Evolutionary conservation across 305 asterid species (phyloP).

Genomic region (Salvia sclarea): DNA sequence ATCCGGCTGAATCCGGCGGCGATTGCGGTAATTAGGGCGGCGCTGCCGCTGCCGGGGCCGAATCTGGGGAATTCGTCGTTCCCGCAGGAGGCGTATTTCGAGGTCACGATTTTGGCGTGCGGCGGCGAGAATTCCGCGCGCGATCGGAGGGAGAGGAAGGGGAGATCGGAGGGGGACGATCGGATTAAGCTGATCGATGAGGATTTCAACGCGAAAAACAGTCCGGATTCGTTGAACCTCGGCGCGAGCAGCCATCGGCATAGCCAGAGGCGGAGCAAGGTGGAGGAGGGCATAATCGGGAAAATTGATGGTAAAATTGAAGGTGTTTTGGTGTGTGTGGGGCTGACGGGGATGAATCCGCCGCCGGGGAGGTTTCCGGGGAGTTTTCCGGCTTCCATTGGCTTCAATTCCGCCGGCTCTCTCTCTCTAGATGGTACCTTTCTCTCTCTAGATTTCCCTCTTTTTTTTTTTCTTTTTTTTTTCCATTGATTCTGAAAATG

Average conservation of each 20-base stretch:
- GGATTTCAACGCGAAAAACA: constrained; percentile 52
- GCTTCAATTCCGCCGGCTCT: constrained; percentile 71
- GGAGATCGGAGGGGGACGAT: constrained; percentile 66
- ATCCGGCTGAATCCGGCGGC: constrained; percentile 58
- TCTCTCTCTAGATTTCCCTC: not conserved
- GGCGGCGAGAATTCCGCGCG: constrained; percentile 17
- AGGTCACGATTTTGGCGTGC: constrained; percentile 54
- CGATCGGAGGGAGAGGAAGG: constrained; percentile 38
- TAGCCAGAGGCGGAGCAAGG: constrained; percentile 39
- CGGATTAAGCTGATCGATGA: constrained; percentile 60
- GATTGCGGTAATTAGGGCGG: constrained; percentile 51
- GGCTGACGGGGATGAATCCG: constrained; percentile 57
- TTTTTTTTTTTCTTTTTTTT: not conserved
- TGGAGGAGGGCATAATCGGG: constrained; percentile 40
- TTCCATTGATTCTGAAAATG: constrained; percentile 14
- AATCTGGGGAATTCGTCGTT: constrained; percentile 65
- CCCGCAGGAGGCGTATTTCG: constrained; percentile 93
- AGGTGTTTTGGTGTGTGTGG: constrained; percentile 45
- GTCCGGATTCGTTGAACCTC: constrained; percentile 31
- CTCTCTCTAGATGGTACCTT: constrained; percentile 69
- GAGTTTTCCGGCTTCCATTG: constrained; percentile 67
- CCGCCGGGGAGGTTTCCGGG: constrained; percentile 69
- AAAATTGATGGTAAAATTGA: constrained; percentile 33
- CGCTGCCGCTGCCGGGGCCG: constrained; percentile 90
- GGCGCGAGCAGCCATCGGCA: constrained; percentile 37